Evolutionary conservation across 345 rosid species (phyloP).

Genomic region (Eucalyptus tenuipes): DNA sequence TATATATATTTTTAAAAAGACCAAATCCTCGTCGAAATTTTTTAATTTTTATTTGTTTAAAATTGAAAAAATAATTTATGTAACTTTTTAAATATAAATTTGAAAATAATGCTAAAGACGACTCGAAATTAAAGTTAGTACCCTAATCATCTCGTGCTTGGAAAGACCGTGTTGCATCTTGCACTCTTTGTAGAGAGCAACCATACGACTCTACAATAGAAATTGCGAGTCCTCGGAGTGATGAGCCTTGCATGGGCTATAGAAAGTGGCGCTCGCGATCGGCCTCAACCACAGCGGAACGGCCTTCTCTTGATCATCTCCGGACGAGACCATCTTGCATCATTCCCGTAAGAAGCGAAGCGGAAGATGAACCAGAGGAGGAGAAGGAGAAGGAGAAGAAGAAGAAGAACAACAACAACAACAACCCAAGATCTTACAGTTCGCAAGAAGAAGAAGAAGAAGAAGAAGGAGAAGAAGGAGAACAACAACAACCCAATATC

Average conservation of each 20-base stretch:
- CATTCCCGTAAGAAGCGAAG: neutral
- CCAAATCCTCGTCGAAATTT: no score
- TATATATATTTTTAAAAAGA: no score
- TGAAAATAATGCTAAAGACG: no score
- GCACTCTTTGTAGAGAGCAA: neutral
- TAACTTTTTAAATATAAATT: no score
- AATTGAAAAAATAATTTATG: no score
- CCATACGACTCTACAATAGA: neutral
- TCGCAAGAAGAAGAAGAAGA: no score
- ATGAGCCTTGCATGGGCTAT: neutral
- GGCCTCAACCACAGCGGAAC: neutral
- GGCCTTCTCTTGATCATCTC: neutral
- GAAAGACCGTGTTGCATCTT: neutral
- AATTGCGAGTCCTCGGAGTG: neutral
- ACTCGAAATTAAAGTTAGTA: neutral
- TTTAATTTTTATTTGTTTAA: no score
- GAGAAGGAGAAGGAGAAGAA: no score
- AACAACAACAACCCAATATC: no score
- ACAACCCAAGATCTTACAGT: no score
- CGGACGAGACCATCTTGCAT: neutral
- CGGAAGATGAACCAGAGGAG: no score
- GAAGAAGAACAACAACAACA: no score
- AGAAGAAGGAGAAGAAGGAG: rapidly evolving
- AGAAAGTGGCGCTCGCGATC: neutral
- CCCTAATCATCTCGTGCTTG: neutral